Evolutionary conservation across 2,329 filamentous ascomycete species (phyloP), one percentile per base, ranked within the genome.

Genomic region (Trichoderma cornu-damae): DNA sequence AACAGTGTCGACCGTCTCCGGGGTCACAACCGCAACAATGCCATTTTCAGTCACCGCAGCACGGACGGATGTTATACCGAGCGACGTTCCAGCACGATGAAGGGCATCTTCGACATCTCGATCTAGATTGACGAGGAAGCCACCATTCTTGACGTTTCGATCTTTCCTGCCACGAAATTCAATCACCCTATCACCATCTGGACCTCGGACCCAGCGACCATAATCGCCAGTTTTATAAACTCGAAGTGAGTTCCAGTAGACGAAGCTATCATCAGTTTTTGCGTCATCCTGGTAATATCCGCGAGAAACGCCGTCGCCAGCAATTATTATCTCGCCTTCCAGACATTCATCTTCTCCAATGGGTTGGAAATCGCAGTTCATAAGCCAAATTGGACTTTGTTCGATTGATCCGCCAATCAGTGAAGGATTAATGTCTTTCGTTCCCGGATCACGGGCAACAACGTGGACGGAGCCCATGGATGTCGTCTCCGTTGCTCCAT

Each of bases 151-250:
- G 8, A 58, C 56, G 12, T 49, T 58, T 32, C 56, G 50, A 26
- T 58, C 56, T 48, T 47, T 54, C 14, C 56, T 49, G 34, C 56
- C 56, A 2, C 56, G 50, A 24, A 58, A 58, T 38, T 58, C 56
- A 3, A 58, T 14, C 5, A 58, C 34, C 26, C 56, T 49, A 30
- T 40, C 56, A 20, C 56, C 56, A 7, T 32, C 22, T 2, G 56
- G 37, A 4, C 32, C 42, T 20, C 20, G 49, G 11, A 58, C 42
- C 56, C 49, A 58, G 26, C 56, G 49, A 1, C 49, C 56, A 30
- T 54, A 58, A 9, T 54, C 56, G 14, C 56, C 56, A 2, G 56
- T 58, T 22, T 37, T 42, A 20, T 58, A 58, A 3, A 58, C 49
- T 18, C 56, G 32, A 9, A 6, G 14, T 16, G 26, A 51, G 3